Conservation (phyloP, 805 yeast species). For the Dipodascus albidus region DNA sequence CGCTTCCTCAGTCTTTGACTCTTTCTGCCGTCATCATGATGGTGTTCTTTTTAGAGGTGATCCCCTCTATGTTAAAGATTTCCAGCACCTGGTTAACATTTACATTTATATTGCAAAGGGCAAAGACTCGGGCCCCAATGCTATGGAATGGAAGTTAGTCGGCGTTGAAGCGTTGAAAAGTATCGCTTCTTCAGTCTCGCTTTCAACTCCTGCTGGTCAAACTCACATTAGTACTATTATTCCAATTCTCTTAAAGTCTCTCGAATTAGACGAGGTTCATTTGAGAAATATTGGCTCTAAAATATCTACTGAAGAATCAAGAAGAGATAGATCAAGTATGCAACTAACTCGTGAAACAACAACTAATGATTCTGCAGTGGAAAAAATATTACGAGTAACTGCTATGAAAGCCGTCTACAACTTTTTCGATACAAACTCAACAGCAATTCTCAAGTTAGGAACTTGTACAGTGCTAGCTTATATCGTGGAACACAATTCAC, state of each 20-base stretch:
- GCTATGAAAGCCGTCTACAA: conserved; percentile 36
- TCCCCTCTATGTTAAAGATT: conserved; percentile 39
- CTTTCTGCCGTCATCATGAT: conserved; percentile 42
- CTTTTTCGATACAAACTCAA: conserved; percentile 52
- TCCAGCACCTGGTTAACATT: conserved; percentile 25
- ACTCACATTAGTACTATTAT: conserved; percentile 17
- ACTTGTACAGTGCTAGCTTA: conserved; percentile 42
- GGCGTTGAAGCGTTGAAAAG: conserved; percentile 35
- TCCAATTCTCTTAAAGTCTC: conserved; percentile 15
- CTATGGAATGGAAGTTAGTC: conserved; percentile 16
- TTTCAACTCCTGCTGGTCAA: conserved; percentile 21
- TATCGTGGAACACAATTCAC: conserved; percentile 23
- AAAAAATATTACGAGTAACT: conserved; percentile 4
- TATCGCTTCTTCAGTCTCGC: conserved; percentile 25
- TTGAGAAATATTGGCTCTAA: background rate
- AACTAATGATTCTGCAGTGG: background rate
- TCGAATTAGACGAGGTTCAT: conserved; percentile 9
- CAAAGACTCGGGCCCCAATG: conserved; percentile 10
- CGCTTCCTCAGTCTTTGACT: conserved; percentile 18
- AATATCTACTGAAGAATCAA: background rate
- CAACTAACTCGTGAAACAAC: background rate
- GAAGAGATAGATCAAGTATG: background rate
- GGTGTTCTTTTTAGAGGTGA: conserved; percentile 58
- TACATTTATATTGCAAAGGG: conserved; percentile 5
- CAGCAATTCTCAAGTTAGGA: conserved; percentile 47